A percentile compares a stretch with the other conserved stretches of the same genome.
These are phyloP conservation scores for Erodium moschatum DNA, from an alignment of 441 rosid species.

Conservation along the genomic window DNA sequence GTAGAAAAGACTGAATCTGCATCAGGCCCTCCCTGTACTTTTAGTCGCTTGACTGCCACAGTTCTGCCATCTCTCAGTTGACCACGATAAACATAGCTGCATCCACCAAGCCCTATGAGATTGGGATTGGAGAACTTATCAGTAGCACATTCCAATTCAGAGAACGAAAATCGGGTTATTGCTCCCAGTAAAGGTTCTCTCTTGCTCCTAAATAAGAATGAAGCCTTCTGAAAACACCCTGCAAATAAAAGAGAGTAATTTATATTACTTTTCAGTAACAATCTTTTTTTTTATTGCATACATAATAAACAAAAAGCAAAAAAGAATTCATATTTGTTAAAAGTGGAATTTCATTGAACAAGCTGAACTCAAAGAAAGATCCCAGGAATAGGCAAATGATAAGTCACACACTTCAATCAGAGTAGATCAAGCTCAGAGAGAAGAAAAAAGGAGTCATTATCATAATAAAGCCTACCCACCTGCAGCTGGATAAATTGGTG, in stretches of 20 bases:
- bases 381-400: neutral
- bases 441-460: slow-evolving; percentile 8
- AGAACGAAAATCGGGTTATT: slow-evolving; percentile 50
- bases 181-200: slow-evolving; percentile 45
- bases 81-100: slow-evolving; percentile 76
- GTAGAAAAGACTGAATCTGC: slow-evolving; percentile 51
- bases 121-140: slow-evolving; percentile 57
- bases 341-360: neutral
- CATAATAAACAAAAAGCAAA: neutral
- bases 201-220: slow-evolving; percentile 40
- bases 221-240: slow-evolving; percentile 60
- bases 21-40: slow-evolving; percentile 52
- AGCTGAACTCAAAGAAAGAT: slow-evolving; percentile 6
- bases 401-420: slow-evolving; percentile 4
- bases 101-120: slow-evolving; percentile 76
- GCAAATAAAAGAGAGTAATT: slow-evolving; percentile 19
- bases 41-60: slow-evolving; percentile 75
- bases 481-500: slow-evolving; percentile 29
- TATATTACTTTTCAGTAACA: neutral
- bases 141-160: slow-evolving; percentile 69
- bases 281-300: neutral
- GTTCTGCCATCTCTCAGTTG: slow-evolving; percentile 67
- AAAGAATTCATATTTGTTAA: neutral
- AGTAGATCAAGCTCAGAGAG: slow-evolving; percentile 7
- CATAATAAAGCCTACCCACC: slow-evolving; percentile 29